A percentile compares a stretch with the other conserved stretches of the same genome.
Evolutionary conservation across 2,329 filamentous ascomycete species (phyloP).

Genomic region (Cephalotrichum gorgonifer): DNA sequence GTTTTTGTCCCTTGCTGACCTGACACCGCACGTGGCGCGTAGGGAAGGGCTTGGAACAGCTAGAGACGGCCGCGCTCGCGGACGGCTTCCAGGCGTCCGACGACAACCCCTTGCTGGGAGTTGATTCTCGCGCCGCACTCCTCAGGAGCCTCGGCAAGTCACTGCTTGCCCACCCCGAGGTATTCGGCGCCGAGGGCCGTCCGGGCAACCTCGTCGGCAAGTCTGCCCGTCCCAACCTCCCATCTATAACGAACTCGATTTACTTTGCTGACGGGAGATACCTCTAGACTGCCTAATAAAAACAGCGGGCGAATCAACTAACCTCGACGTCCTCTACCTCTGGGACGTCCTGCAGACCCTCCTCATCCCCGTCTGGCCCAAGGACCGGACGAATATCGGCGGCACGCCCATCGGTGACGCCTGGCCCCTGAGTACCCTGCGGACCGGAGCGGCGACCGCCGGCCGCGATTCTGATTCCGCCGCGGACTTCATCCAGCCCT

Average conservation of each 20-base stretch:
- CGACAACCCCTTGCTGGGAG: slow-evolving; percentile 33
- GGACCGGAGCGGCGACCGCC: background rate
- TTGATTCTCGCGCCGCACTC: slow-evolving; percentile 28
- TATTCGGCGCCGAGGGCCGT: slow-evolving; percentile 31
- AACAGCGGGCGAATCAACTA: slow-evolving; percentile 13
- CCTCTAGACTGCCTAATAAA: slow-evolving; percentile 27
- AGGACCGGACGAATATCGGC: slow-evolving; percentile 36
- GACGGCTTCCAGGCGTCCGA: slow-evolving; percentile 31
- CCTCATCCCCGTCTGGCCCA: slow-evolving; percentile 38
- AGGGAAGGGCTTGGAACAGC: slow-evolving; percentile 21
- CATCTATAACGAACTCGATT: slow-evolving; percentile 1
- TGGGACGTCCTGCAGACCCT: slow-evolving; percentile 32
- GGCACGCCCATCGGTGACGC: slow-evolving; percentile 36
- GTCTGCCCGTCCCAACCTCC: slow-evolving; percentile 8
- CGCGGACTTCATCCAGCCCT: slow-evolving; percentile 30
- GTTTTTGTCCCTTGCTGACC: background rate
- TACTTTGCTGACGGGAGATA: background rate
- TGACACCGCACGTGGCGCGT: slow-evolving; percentile 11
- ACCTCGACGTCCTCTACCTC: slow-evolving; percentile 26
- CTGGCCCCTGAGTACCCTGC: slow-evolving; percentile 29
- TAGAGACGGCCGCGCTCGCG: slow-evolving; percentile 18
- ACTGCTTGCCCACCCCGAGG: slow-evolving; percentile 20
- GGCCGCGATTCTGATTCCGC: background rate
- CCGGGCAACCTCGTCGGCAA: slow-evolving; percentile 38
- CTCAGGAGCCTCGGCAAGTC: slow-evolving; percentile 31